A percentile compares a stretch with the other conserved stretches of the same genome.
Conservation (phyloP, 148 eudicot genomes). For the Hydrangea macrophylla region DNA sequence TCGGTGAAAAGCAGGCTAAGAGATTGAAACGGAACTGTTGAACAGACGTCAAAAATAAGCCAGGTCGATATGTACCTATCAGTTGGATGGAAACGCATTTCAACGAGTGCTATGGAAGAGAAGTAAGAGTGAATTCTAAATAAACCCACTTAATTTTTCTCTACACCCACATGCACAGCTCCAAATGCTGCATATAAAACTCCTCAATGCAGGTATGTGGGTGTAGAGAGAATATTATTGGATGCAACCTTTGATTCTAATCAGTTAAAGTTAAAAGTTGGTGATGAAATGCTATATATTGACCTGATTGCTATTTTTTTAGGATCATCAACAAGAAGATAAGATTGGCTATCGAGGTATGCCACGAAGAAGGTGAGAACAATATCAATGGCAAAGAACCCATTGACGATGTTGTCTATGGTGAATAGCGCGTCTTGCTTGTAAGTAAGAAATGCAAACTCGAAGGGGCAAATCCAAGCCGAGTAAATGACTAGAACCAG, state of each 20-base stretch:
- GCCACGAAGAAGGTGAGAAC: conserved; percentile 92
- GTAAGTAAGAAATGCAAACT: conserved; percentile 67
- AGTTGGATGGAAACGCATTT: not conserved
- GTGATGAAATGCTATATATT: conserved; percentile 7
- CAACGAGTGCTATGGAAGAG: not conserved
- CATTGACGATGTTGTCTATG: conserved; percentile 71
- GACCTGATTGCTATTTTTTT: conserved; percentile 71
- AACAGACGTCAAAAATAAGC: conserved; percentile 82
- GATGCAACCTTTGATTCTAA: not conserved
- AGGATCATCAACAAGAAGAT: conserved; percentile 74
- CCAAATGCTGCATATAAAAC: no score
- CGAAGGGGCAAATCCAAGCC: conserved; percentile 89
- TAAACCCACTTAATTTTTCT: no score
- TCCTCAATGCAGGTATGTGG: no score
- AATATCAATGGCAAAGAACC: conserved; percentile 82
- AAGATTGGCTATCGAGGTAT: conserved; percentile 58
- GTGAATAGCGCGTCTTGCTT: conserved; percentile 51
- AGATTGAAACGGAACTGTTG: conserved; percentile 79
- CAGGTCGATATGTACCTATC: conserved; percentile 85
- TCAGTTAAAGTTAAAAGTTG: not conserved
- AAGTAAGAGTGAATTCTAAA: no score
- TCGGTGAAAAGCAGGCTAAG: conserved; percentile 56
- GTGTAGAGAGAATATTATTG: no score
- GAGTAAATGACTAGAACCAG: conserved; percentile 75
- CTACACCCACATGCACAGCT: no score